A percentile compares a stretch with the other conserved stretches of the same genome.
Conservation (phyloP, 2,329 filamentous ascomycete genomes). For the Aureobasidium namibiae region DNA sequence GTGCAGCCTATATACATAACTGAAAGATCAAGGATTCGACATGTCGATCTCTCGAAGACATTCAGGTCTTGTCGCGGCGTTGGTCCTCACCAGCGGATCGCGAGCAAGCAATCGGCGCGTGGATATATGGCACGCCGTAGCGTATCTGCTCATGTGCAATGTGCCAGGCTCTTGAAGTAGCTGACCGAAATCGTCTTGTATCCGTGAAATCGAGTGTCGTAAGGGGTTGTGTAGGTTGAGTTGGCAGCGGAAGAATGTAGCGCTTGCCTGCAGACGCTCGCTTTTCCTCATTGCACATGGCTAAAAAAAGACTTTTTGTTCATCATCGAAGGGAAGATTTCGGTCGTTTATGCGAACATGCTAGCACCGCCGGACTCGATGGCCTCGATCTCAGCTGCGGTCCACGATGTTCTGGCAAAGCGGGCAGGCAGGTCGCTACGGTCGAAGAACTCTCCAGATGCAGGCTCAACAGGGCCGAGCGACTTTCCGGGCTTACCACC, state of each 20-base stretch:
- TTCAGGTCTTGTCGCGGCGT: background rate
- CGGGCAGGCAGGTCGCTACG: slow-evolving; percentile 76
- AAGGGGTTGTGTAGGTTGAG: background rate
- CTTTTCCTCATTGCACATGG: background rate
- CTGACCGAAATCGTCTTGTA: background rate
- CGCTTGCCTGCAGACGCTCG: slow-evolving; percentile 13
- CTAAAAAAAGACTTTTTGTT: slow-evolving; percentile 7
- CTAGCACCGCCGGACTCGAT: slow-evolving; percentile 88
- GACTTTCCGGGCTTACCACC: slow-evolving; percentile 59
- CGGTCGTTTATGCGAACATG: slow-evolving; percentile 39
- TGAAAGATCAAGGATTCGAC: background rate
- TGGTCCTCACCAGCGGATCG: background rate
- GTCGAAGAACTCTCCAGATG: slow-evolving; percentile 75
- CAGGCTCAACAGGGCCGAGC: slow-evolving; percentile 64
- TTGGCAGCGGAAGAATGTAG: background rate
- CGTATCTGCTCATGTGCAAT: background rate
- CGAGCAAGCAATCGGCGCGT: background rate
- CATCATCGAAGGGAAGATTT: background rate
- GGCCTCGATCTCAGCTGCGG: slow-evolving; percentile 82
- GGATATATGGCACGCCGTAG: background rate
- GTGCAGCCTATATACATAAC: background rate
- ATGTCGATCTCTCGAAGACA: background rate
- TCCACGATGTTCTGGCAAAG: slow-evolving; percentile 70
- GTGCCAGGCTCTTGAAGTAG: background rate
- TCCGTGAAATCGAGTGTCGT: background rate